Conservation (phyloP, 2,329 filamentous ascomycete species). For the Fusarium gaditjirri region DNA sequence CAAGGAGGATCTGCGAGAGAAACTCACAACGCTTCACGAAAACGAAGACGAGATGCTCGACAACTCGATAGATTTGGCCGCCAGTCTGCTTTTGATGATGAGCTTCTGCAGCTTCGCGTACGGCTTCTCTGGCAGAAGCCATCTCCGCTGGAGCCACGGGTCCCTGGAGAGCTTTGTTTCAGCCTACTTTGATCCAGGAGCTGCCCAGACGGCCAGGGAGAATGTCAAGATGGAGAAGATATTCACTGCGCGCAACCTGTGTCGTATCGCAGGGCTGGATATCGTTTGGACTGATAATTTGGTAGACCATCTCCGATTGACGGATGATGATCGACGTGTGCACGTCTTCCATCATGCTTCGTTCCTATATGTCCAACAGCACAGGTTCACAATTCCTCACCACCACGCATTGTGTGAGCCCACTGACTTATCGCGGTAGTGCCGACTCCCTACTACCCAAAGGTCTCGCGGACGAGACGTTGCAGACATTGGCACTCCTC, state of each 20-base stretch:
- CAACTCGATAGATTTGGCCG: not conserved
- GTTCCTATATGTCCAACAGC: not conserved
- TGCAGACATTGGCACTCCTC: not conserved
- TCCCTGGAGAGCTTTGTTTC: not conserved
- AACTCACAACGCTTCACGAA: not conserved
- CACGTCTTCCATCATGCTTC: not conserved
- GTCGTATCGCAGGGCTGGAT: not conserved
- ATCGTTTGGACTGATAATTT: not conserved
- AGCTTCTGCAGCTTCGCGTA: not conserved
- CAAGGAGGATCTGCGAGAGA: not conserved
- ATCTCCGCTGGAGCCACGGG: not conserved
- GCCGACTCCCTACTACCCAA: not conserved
- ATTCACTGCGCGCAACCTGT: not conserved
- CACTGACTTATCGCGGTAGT: not conserved
- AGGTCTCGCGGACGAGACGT: not conserved
- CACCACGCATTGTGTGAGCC: rapidly evolving
- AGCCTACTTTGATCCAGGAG: not conserved
- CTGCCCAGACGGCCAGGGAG: not conserved
- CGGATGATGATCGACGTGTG: not conserved
- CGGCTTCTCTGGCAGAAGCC: not conserved
- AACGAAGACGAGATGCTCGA: not conserved
- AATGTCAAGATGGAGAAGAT: not conserved
- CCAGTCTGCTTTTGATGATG: not conserved
- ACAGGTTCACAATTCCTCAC: not conserved
- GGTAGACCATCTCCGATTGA: not conserved